Evolutionary conservation across 1,139 yeast genomes (phyloP).

Genomic region (Saccharomyces hybrid): DNA sequence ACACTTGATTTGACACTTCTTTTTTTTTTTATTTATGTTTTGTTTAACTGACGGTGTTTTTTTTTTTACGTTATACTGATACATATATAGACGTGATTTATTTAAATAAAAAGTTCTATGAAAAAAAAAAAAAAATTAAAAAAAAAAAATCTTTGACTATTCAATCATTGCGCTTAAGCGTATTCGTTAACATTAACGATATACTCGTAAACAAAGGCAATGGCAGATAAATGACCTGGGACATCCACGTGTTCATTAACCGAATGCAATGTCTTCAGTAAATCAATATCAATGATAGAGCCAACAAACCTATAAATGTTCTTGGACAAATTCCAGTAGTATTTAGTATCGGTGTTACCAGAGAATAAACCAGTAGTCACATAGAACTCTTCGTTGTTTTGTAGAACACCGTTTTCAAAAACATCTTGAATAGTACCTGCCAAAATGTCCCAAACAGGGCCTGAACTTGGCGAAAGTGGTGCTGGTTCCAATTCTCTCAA

Average conservation of each 20-base stretch:
- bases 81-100: slow-evolving; percentile 1
- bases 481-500: slow-evolving; percentile 42
- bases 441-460: slow-evolving; percentile 42
- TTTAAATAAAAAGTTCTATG: not conserved
- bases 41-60: not conserved
- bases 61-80: slow-evolving; percentile 1
- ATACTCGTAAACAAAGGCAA: slow-evolving; percentile 54
- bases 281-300: slow-evolving; percentile 16
- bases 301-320: slow-evolving; percentile 53
- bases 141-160: not conserved
- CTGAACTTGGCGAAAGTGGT: slow-evolving; percentile 44
- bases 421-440: slow-evolving; percentile 49
- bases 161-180: slow-evolving; percentile 1
- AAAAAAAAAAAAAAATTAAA: not conserved
- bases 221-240: slow-evolving; percentile 47
- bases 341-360: slow-evolving; percentile 79
- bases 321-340: slow-evolving; percentile 66
- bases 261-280: slow-evolving; percentile 39
- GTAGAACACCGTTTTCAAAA: slow-evolving; percentile 34
- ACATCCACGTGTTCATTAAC: slow-evolving; percentile 50
- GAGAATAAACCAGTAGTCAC: slow-evolving; percentile 61
- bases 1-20: not conserved
- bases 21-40: not conserved
- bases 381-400: slow-evolving; percentile 35
- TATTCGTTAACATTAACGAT: slow-evolving; percentile 33